A percentile compares a stretch with the other conserved stretches of the same genome.
Conservation (phyloP, 1,284 basidiomycete species). For the Apiotrichum gracile region DNA sequence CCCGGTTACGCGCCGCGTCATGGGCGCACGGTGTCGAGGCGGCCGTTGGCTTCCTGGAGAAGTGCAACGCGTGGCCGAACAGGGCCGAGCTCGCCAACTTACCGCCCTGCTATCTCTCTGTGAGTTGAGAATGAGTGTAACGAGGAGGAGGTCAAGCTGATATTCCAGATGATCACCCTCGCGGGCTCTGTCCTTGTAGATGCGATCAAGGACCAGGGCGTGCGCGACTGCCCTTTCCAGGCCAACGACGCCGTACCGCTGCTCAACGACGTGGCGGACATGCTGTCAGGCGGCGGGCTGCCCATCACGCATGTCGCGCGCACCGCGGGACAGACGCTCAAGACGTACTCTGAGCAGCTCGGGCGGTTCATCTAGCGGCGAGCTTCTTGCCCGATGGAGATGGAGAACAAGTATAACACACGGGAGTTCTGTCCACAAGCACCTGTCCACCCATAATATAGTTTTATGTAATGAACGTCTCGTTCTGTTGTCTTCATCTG, state of each 20-base stretch:
- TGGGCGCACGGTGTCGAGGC: slow-evolving; percentile 20
- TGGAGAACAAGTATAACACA: too few relatives aligned
- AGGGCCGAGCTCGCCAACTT: slow-evolving; percentile 23
- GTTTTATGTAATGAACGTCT: too few relatives aligned
- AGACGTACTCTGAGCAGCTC: slow-evolving; percentile 19
- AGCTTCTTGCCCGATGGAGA: too few relatives aligned
- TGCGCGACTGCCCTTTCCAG: slow-evolving; percentile 10
- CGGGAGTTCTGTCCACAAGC: neutral
- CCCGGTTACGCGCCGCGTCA: slow-evolving; percentile 3
- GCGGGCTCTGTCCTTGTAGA: slow-evolving; percentile 18
- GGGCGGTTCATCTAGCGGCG: neutral
- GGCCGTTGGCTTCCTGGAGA: slow-evolving; percentile 27
- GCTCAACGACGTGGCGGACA: slow-evolving; percentile 21
- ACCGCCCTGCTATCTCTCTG: slow-evolving; percentile 27
- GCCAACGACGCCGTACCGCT: slow-evolving; percentile 15
- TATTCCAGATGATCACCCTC: slow-evolving; percentile 19
- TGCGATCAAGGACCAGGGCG: slow-evolving; percentile 14
- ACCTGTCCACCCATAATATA: neutral
- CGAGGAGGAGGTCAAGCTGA: neutral
- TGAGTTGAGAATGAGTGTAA: slow-evolving; percentile 8
- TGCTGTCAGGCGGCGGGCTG: slow-evolving; percentile 24
- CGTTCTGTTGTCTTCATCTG: too few relatives aligned
- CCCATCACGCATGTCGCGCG: slow-evolving; percentile 22
- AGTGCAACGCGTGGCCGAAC: slow-evolving; percentile 25
- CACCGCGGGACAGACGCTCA: slow-evolving; percentile 17